These are phyloP conservation scores for Phlyctochytrium bullatum DNA, from an alignment of 192 early-diverging fungal genomes.

Conservation along the genomic window DNA sequence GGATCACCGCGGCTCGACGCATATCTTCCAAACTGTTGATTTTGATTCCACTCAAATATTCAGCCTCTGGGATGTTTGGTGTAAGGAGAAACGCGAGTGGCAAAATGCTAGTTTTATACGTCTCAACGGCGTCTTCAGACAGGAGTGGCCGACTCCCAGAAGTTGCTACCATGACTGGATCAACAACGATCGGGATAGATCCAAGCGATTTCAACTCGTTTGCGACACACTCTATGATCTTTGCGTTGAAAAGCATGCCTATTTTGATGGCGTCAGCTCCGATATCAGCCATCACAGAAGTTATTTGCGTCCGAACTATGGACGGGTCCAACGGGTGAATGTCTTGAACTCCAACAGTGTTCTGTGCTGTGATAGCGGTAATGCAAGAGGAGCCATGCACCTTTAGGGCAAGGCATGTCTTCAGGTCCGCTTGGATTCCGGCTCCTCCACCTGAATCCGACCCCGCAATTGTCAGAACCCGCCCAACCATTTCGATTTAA, in stretches of 20 bases:
- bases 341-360: slow-evolving; percentile 76
- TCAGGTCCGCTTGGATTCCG: slow-evolving; percentile 87
- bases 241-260: slow-evolving; percentile 58
- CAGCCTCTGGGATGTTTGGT: slow-evolving; percentile 83
- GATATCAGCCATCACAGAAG: slow-evolving; percentile 73
- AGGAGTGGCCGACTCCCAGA: slow-evolving; percentile 62
- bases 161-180: slow-evolving; percentile 87
- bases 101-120: slow-evolving; percentile 54
- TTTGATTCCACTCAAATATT: slow-evolving; percentile 45
- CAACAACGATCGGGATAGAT: slow-evolving; percentile 58
- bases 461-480: slow-evolving; percentile 54
- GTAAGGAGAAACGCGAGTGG: slow-evolving; percentile 73
- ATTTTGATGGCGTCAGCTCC: slow-evolving; percentile 73
- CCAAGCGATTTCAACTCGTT: slow-evolving; percentile 30
- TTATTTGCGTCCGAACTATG: slow-evolving; percentile 69
- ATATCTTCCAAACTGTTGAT: slow-evolving; percentile 57
- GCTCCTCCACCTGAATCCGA: slow-evolving; percentile 59
- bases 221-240: slow-evolving; percentile 63
- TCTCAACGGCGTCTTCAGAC: slow-evolving; percentile 54
- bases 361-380: slow-evolving; percentile 82
- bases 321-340: slow-evolving; percentile 56
- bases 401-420: slow-evolving; percentile 73
- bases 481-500: no score
- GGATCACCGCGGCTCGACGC: slow-evolving; percentile 52
- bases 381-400: slow-evolving; percentile 74